Percentiles rank a stretch among this genome's conserved stretches.
Evolutionary conservation across 2,329 filamentous ascomycete species (phyloP).

Genomic region (Apiospora marii): DNA sequence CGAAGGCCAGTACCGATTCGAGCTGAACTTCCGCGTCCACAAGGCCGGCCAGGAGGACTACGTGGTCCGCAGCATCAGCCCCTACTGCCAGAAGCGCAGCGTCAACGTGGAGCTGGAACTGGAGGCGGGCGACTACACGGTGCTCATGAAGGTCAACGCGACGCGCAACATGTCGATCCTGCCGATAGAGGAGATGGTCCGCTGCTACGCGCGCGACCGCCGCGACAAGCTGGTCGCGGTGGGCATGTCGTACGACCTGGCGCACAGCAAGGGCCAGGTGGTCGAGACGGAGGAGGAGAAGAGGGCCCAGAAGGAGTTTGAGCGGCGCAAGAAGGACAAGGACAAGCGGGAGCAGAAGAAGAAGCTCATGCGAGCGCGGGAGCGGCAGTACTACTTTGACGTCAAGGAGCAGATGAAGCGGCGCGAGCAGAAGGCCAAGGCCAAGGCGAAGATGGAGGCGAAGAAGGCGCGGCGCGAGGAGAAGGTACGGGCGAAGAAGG

Average conservation of each 20-base stretch:
- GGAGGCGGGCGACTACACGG: slow-evolving; percentile 76
- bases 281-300: slow-evolving; percentile 58
- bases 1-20: slow-evolving; percentile 63
- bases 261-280: slow-evolving; percentile 69
- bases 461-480: slow-evolving; percentile 38
- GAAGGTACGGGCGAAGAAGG: slow-evolving; percentile 34
- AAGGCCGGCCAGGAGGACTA: slow-evolving; percentile 58
- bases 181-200: slow-evolving; percentile 72
- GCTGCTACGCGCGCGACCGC: slow-evolving; percentile 65
- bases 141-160: slow-evolving; percentile 78
- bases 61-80: slow-evolving; percentile 60
- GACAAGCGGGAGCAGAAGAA: slow-evolving; percentile 48
- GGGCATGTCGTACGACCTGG: slow-evolving; percentile 75
- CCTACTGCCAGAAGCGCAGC: slow-evolving; percentile 72
- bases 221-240: slow-evolving; percentile 77
- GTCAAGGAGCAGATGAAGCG: slow-evolving; percentile 53
- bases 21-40: slow-evolving; percentile 63
- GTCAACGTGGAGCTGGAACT: slow-evolving; percentile 81
- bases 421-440: slow-evolving; percentile 47
- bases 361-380: slow-evolving; percentile 47
- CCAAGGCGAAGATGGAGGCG: slow-evolving; percentile 43
- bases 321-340: slow-evolving; percentile 52
- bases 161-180: slow-evolving; percentile 59
- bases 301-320: slow-evolving; percentile 53
- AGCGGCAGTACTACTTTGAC: slow-evolving; percentile 37